Percentiles rank a stretch among this genome's conserved stretches.
These are phyloP conservation scores for Mycosarcoma mackinlayi DNA, from an alignment of 1,284 basidiomycete genomes.

Conservation along the genomic window DNA sequence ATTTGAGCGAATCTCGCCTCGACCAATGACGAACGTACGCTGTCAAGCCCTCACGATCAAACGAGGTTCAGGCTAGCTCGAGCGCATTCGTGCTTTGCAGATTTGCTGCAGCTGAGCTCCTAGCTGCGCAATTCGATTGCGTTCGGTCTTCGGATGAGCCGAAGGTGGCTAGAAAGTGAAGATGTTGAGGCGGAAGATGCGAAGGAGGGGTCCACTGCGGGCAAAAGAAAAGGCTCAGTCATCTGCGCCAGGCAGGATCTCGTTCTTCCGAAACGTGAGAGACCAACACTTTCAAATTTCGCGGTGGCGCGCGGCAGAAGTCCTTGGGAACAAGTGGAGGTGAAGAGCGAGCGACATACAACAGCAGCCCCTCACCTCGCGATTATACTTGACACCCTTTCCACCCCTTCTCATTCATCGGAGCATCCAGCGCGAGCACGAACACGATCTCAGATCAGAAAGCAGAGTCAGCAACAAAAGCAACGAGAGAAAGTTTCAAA, in stretches of 20 bases:
- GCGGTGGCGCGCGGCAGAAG: background rate
- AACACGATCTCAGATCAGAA: no score
- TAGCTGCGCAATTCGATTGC: no score
- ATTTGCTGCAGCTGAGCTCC: no score
- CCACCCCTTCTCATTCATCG: no score
- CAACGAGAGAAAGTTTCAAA: no score
- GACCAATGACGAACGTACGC: no score
- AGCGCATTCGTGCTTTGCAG: background rate
- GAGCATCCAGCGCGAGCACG: no score
- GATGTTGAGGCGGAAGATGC: background rate
- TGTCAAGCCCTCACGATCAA: no score
- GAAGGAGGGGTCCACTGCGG: background rate
- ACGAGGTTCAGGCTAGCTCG: background rate
- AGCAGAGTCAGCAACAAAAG: no score
- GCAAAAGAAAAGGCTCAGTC: constrained; percentile 15
- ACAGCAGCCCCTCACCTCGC: no score
- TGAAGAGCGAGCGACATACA: no score
- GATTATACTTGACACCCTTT: no score
- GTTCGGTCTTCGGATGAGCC: background rate
- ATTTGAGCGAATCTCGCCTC: background rate
- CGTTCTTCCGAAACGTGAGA: constrained; percentile 24
- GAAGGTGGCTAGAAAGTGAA: background rate
- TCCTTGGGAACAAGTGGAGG: background rate
- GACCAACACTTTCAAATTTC: constrained; percentile 11
- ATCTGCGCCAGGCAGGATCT: background rate